Conservation (phyloP, 768 basidiomycete species). For the Chalciporus sphaerocephalus region DNA sequence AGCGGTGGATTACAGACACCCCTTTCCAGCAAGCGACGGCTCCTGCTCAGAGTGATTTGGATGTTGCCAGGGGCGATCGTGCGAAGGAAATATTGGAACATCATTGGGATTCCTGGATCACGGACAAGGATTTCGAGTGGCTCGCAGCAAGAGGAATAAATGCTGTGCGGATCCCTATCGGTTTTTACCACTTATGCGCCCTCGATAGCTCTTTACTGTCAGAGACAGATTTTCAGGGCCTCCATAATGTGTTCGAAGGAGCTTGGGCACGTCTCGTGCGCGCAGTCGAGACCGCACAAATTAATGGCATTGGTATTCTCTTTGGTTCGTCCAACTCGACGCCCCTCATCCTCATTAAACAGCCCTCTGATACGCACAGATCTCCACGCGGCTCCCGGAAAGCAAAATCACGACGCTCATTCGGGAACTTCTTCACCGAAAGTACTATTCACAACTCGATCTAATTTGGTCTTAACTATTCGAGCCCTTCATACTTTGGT, state of each 20-base stretch:
- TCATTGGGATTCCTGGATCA: conserved; percentile 56
- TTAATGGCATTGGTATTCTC: conserved; percentile 64
- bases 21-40: conserved; percentile 52
- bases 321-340: conserved; percentile 43
- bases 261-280: conserved; percentile 63
- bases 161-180: conserved; percentile 62
- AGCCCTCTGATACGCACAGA: conserved; percentile 45
- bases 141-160: conserved; percentile 52
- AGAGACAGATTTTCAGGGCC: conserved; percentile 61
- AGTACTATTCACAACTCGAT: conserved; percentile 46
- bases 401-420: conserved; percentile 68
- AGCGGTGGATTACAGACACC: conserved; percentile 64
- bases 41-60: conserved; percentile 64
- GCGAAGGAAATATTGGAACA: conserved; percentile 40
- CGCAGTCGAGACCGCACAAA: conserved; percentile 56
- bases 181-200: conserved; percentile 67
- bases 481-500: conserved; percentile 45
- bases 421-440: conserved; percentile 51
- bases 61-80: conserved; percentile 54
- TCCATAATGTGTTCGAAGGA: conserved; percentile 48
- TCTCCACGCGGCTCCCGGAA: conserved; percentile 71
- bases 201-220: conserved; percentile 52
- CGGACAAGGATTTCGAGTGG: conserved; percentile 51
- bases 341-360: too few species aligned
- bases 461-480: conserved; percentile 45